Percentiles rank a stretch among this genome's conserved stretches.
Conservation (phyloP, 805 yeast species). For the Groenewaldozyma tartarivorans region DNA sequence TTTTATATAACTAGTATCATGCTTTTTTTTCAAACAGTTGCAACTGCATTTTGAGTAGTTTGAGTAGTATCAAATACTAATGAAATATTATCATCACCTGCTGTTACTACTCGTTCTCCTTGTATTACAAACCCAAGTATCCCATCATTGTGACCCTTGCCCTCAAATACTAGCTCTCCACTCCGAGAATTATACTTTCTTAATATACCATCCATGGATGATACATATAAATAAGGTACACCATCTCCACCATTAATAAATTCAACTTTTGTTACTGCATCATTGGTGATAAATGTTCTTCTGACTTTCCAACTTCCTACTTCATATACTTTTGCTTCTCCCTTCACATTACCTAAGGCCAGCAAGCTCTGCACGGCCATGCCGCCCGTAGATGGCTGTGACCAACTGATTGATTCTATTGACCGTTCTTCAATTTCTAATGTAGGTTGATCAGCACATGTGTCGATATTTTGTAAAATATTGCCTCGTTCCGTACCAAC, state of each 20-base stretch:
- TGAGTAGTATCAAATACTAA: constrained; percentile 49
- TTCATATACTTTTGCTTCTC: constrained; percentile 76
- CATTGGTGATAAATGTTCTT: constrained; percentile 57
- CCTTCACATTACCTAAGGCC: constrained; percentile 86
- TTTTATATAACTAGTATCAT: background rate
- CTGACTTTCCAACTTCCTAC: constrained; percentile 81
- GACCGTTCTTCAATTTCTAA: constrained; percentile 43
- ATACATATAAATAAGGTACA: constrained; percentile 49
- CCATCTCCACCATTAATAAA: constrained; percentile 38
- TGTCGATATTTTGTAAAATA: constrained; percentile 51
- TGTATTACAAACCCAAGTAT: constrained; percentile 73
- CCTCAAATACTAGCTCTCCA: constrained; percentile 65
- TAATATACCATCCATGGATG: constrained; percentile 78
- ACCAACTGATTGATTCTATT: constrained; percentile 78
- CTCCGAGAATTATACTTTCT: constrained; percentile 85
- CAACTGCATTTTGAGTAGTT: background rate
- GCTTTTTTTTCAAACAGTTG: background rate
- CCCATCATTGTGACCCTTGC: constrained; percentile 92
- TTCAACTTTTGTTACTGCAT: constrained; percentile 71
- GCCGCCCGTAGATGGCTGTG: constrained; percentile 29
- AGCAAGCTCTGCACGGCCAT: constrained; percentile 38
- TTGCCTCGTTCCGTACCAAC: constrained; percentile 68
- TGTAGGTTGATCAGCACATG: constrained; percentile 36
- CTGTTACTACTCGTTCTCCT: constrained; percentile 70
- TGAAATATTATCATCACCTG: constrained; percentile 95